Conservation (phyloP, 108 stramenopile genomes). For the Parietichytrium sp. region DNA sequence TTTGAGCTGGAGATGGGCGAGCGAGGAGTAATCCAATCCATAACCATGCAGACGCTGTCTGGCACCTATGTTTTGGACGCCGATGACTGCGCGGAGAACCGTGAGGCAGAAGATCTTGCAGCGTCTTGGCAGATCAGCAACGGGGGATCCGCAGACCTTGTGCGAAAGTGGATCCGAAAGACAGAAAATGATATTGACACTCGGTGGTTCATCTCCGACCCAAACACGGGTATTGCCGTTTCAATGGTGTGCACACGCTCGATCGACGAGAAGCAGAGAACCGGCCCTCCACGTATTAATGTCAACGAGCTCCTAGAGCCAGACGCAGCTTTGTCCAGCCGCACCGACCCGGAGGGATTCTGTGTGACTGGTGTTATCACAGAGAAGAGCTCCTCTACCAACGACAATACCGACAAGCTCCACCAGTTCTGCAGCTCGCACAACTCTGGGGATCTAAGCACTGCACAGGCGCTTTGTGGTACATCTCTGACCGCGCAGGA, state of each 20-base stretch:
- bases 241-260: neutral
- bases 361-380: neutral
- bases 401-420: neutral
- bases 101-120: too few species aligned
- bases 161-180: neutral
- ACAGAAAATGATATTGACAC: neutral
- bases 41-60: too few species aligned
- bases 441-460: neutral
- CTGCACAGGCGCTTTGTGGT: neutral
- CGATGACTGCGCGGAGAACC: too few species aligned
- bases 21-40: neutral
- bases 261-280: neutral
- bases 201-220: neutral
- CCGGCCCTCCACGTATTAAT: neutral
- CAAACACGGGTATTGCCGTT: neutral
- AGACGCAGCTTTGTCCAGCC: neutral
- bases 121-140: too few species aligned
- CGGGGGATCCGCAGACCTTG: too few species aligned
- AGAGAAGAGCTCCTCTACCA: neutral
- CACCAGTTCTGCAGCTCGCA: neutral
- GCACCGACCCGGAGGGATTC: neutral
- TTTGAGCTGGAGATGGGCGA: neutral
- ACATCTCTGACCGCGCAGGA: neutral
- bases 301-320: neutral
- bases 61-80: too few species aligned